Evolutionary conservation across 441 rosid species (phyloP).

Genomic region (Adansonia gregorii): DNA sequence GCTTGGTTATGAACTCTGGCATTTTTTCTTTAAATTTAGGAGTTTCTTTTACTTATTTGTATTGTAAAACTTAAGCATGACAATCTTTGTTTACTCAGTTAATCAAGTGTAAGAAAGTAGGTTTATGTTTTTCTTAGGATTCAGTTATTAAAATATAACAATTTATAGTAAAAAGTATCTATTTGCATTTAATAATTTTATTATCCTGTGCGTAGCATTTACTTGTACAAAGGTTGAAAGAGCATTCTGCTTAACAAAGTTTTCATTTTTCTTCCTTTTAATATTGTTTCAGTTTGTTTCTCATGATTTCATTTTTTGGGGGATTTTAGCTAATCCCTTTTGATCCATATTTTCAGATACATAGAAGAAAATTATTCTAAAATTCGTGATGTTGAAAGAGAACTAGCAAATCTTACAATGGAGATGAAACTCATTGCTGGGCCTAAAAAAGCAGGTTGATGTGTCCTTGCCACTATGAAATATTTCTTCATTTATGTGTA

Average conservation of each 20-base stretch:
- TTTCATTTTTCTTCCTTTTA: not conserved
- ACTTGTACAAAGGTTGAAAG: slow-evolving; percentile 6
- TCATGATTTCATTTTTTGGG: not conserved
- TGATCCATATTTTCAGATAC: slow-evolving; percentile 45
- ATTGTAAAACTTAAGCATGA: not conserved
- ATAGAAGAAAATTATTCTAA: slow-evolving; percentile 89
- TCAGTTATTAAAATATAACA: slow-evolving; percentile 9
- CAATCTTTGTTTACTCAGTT: not conserved
- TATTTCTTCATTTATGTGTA: slow-evolving; percentile 14
- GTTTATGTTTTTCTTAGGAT: not conserved
- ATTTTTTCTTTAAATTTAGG: not conserved
- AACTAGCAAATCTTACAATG: slow-evolving; percentile 69
- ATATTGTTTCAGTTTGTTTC: not conserved
- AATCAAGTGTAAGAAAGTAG: not conserved
- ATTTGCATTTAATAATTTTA: not conserved
- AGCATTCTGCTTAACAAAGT: not conserved
- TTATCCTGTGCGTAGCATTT: not conserved
- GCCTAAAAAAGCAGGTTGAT: slow-evolving; percentile 91
- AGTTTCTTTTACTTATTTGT: not conserved
- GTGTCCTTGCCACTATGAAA: slow-evolving; percentile 5
- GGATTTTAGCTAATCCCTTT: not conserved
- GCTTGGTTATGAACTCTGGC: not conserved
- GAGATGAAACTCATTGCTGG: slow-evolving; percentile 98
- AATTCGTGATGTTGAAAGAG: slow-evolving; percentile 87
- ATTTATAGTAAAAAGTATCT: not conserved